Evolutionary conservation across 768 basidiomycete species (phyloP).

Genomic region (Mycena galopus): DNA sequence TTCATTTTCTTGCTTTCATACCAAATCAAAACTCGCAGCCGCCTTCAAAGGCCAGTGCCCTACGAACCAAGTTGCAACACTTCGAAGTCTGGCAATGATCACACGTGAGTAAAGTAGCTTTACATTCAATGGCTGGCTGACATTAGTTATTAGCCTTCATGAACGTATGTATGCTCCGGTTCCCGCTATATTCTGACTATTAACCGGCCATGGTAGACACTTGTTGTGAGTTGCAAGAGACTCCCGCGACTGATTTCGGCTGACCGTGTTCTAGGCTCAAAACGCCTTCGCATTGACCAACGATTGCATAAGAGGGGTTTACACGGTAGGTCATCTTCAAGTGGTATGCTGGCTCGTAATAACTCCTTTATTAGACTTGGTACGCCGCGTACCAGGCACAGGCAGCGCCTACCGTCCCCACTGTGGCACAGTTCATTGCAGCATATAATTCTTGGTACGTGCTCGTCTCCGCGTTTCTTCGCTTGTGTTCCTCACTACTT

Average conservation of each 20-base stretch:
- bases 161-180: not conserved
- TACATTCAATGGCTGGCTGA: too few species aligned
- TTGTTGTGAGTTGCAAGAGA: not conserved
- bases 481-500: not conserved
- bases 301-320: constrained; percentile 6
- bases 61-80: not conserved
- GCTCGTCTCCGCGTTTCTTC: not conserved
- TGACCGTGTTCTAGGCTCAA: not conserved
- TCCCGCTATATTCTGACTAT: not conserved
- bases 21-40: not conserved
- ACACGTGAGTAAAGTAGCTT: not conserved
- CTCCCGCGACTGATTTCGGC: not conserved
- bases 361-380: constrained; percentile 6
- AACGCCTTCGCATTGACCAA: constrained; percentile 6
- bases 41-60: not conserved
- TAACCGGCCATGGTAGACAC: not conserved
- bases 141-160: constrained; percentile 8
- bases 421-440: not conserved
- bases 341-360: not conserved
- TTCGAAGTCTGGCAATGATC: constrained; percentile 12
- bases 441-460: constrained; percentile 13
- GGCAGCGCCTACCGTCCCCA: not conserved
- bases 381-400: not conserved
- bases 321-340: not conserved
- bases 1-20: not conserved